These are phyloP conservation scores for Amanita pallidorosea DNA, from an alignment of 768 basidiomycete species.

Conservation along the genomic window DNA sequence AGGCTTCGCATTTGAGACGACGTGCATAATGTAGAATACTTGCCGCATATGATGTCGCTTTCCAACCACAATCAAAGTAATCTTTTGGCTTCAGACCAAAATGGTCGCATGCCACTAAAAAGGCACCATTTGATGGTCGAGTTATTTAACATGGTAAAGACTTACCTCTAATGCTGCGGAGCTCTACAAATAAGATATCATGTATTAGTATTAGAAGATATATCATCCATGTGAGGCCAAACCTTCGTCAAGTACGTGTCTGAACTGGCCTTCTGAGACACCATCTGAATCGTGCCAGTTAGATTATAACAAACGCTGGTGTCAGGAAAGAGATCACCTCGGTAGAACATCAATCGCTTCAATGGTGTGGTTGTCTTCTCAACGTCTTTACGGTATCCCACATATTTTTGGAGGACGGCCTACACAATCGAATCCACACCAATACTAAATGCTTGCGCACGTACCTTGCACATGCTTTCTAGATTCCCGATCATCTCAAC, in stretches of 20 bases:
- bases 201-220: neutral
- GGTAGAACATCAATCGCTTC: slow-evolving; percentile 60
- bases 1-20: neutral
- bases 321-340: slow-evolving; percentile 32
- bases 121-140: neutral
- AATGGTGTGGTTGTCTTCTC: slow-evolving; percentile 38
- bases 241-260: slow-evolving; percentile 47
- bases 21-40: neutral
- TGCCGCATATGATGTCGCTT: slow-evolving; percentile 61
- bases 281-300: slow-evolving; percentile 28
- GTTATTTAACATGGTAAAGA: neutral
- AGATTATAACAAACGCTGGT: slow-evolving; percentile 7
- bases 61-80: slow-evolving; percentile 73
- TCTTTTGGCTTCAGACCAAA: slow-evolving; percentile 49
- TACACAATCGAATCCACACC: slow-evolving; percentile 13
- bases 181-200: slow-evolving; percentile 26
- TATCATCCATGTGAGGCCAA: slow-evolving; percentile 2
- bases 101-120: slow-evolving; percentile 49
- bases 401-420: slow-evolving; percentile 45
- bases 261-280: slow-evolving; percentile 40
- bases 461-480: slow-evolving; percentile 49
- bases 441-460: slow-evolving; percentile 1
- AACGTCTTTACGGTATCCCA: slow-evolving; percentile 32
- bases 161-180: slow-evolving; percentile 48
- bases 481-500: slow-evolving; percentile 66